Conservation (phyloP, 2,329 filamentous ascomycete species). For the Calonectria multiphialidica region DNA sequence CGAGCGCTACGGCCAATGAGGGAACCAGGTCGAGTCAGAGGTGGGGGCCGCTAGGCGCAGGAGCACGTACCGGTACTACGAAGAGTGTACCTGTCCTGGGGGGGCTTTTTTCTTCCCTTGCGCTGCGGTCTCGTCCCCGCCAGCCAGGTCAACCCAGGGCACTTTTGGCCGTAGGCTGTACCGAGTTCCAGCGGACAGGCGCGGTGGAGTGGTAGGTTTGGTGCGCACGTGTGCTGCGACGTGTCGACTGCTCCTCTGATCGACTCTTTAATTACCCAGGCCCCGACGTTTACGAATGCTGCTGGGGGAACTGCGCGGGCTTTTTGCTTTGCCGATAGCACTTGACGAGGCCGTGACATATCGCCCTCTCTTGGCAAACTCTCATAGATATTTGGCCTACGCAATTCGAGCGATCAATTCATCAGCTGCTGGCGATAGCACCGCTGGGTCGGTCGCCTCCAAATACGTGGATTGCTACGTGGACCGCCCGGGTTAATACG, state of each 20-base stretch:
- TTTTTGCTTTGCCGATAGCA: not conserved
- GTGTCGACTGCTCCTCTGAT: slow-evolving; percentile 20
- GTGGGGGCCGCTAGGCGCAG: slow-evolving; percentile 43
- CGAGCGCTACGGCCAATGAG: slow-evolving; percentile 46
- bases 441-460: not conserved
- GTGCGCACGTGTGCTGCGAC: slow-evolving; percentile 11
- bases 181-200: slow-evolving; percentile 1
- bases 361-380: slow-evolving; percentile 13
- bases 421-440: slow-evolving; percentile 3
- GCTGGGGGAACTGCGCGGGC: not conserved
- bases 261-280: slow-evolving; percentile 24
- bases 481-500: not conserved
- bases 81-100: slow-evolving; percentile 30
- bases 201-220: not conserved
- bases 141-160: not conserved
- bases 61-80: slow-evolving; percentile 41
- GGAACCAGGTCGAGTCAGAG: slow-evolving; percentile 17
- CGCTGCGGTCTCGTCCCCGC: not conserved
- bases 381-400: slow-evolving; percentile 9
- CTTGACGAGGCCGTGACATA: slow-evolving; percentile 6
- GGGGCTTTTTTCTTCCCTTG: slow-evolving; percentile 13
- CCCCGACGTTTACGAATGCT: slow-evolving; percentile 22
- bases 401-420: slow-evolving; percentile 11
- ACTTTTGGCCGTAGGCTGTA: not conserved
- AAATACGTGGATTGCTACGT: slow-evolving; percentile 22